Evolutionary conservation across 306 rosid species (phyloP).

Genomic region (Abrus pulchellus): DNA sequence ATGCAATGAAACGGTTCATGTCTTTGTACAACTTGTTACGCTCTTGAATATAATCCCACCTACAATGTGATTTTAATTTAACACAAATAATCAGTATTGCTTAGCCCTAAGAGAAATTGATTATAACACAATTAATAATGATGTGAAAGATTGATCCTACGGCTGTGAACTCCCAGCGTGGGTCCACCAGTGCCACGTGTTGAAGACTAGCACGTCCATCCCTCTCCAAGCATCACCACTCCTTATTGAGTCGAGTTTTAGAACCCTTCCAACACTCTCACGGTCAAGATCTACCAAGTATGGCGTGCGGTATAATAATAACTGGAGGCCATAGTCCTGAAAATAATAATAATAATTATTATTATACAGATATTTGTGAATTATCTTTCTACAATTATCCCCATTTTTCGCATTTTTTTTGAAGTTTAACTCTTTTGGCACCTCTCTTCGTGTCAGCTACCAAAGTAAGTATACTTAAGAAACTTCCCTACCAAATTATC

Average conservation of each 20-base stretch:
- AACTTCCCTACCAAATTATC: conserved; percentile 6
- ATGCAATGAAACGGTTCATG: conserved; percentile 82
- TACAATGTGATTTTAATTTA: conserved; percentile 43
- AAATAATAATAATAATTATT: not conserved
- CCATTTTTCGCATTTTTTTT: no score
- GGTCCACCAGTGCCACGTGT: conserved; percentile 99
- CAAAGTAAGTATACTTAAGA: not conserved
- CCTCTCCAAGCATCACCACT: conserved; percentile 87
- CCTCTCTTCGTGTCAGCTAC: not conserved
- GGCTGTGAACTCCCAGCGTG: conserved; percentile 90
- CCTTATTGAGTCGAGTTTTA: conserved; percentile 80
- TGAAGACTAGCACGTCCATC: conserved; percentile 81
- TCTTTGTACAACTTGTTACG: conserved; percentile 73
- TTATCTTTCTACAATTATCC: not conserved
- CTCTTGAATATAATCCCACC: conserved; percentile 85
- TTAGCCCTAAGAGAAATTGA: conserved; percentile 24
- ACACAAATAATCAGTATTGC: not conserved
- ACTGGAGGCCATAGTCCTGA: conserved; percentile 75
- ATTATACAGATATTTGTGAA: not conserved
- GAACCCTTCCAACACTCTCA: conserved; percentile 68
- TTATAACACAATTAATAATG: not conserved
- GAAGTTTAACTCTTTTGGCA: not conserved
- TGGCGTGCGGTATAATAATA: conserved; percentile 72
- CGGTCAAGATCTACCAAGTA: conserved; percentile 78
- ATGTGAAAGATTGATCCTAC: conserved; percentile 57